Base-by-base conservation (phyloP, 148 eudicot species). In the Diospyros kaki region DNA sequence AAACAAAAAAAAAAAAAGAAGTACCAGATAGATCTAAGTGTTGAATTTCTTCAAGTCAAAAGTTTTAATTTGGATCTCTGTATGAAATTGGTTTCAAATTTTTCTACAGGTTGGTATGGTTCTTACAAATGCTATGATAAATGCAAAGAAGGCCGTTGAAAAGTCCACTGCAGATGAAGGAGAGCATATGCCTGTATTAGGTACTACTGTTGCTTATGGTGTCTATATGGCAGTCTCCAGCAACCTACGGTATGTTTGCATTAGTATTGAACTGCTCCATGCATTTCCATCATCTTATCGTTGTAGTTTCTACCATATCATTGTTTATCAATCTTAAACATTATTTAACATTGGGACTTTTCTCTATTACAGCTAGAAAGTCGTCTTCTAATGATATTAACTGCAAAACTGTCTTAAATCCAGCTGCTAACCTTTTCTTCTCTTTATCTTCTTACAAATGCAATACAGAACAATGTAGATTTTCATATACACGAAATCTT, bases 221-320 rank as follows among this genome's bases (percentile, higher is more conserved):
- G 89, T 85, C 68, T 93, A 93, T 74, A 87, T 93, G 98, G 90
- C 93, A 44, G 75, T 93, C 69, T 93, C 98, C 17, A 93, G 98
- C 87, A 93, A 93, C 79, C 90, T 93, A 2, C 87, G 98, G 98
- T 93, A 85, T 42, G 82, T 84, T 0, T 58, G 50, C 8, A 63
- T 68, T 48, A 51, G 38, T 43, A 5, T 59, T 45, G 51, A 59
- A 58, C 10, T 59, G 50, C 63, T 44, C 51, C 14, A 42, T 45
- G 10, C 38, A 45, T 39, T 17, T 28, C 56, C 50, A 2, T 44
- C 52, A 17, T 17, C 54, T 50, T 52, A 6, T 67, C 41, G 4
- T 8, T 13, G 2, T 15, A 45, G 48, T 6, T 1, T 42, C 9
- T 61, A 40, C 41, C 44, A n/a, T 39, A 3, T 3, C 5, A 18